Base-by-base conservation (phyloP, 1,284 basidiomycete genomes). In the Leccinum ambiguum region DNA sequence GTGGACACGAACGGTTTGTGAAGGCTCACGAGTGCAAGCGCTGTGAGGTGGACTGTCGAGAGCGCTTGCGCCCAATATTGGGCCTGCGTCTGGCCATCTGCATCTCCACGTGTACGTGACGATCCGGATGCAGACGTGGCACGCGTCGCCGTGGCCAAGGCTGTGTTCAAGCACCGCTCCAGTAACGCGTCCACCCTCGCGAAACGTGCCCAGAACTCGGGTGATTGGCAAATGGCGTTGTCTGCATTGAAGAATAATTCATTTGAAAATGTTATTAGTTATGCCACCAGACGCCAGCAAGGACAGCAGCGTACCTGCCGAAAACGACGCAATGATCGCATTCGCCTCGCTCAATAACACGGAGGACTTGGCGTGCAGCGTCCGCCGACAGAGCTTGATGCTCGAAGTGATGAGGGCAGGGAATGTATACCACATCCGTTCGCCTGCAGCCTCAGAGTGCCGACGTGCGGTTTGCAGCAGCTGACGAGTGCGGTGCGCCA, bases 1-100 rank as follows among this genome's bases (percentile, higher is more conserved):
- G 73, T 71, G 13, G 68, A 60, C 16, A 70, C 63, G 36, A 76
- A 74, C 2, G 74, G 70, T 6, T 71, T 69, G 59, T 83, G 77
- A 7, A 83, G 73, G 13, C 75, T 79, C 3, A 80, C 76, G 23
- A 77, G 72, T 56, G 79, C 76, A 8, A 82, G 69, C 6, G 79
- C 72, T 23, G 63, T 6, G 41, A 74, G 60, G 54, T 73, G 73
- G 54, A 76, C 43, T 2, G 67, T 64, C 61, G 68, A 61, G 0
- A 72, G 59, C 9, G 64, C 57, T 21, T 73, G 67, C 0, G 56
- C 33, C 43, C 63, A 26, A 30, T 26, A 14, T 6, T 26, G 54
- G 63, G 1, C 70, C 16, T 10, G 56, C 11, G 5, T 6, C 16
- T 57, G 56, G 26, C 56, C 62, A 69, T 41, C 41, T 50, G 45